These are phyloP conservation scores for Ceratocystis harringtonii DNA, from an alignment of 2,329 filamentous ascomycete genomes.

Conservation along the genomic window DNA sequence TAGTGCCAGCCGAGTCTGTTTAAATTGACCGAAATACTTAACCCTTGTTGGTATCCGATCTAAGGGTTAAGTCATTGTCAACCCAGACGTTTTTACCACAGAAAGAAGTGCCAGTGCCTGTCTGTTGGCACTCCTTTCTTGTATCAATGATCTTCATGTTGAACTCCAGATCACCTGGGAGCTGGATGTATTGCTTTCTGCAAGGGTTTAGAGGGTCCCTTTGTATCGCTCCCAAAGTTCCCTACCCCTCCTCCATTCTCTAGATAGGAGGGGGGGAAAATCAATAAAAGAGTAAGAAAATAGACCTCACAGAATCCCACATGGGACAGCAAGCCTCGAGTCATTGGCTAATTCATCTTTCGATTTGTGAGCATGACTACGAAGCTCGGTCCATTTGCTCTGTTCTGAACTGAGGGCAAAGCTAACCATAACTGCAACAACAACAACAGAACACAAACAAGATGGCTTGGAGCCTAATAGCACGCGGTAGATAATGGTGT, in stretches of 20 bases:
- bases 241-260: background rate
- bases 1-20: background rate
- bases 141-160: too few species aligned
- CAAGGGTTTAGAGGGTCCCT: background rate
- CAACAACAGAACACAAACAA: background rate
- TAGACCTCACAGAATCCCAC: conserved; percentile 1
- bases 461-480: background rate
- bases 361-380: background rate
- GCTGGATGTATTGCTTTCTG: too few species aligned
- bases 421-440: background rate
- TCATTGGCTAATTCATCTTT: conserved; percentile 7
- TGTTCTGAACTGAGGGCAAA: background rate
- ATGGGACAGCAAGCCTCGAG: background rate
- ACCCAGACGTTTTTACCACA: too few species aligned
- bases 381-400: conserved; percentile 3
- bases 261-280: background rate
- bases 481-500: background rate
- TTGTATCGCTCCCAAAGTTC: background rate
- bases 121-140: too few species aligned
- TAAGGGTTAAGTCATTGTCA: too few species aligned
- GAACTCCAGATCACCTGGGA: too few species aligned
- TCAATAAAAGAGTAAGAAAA: background rate
- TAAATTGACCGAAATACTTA: background rate
- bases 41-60: rapidly evolving
- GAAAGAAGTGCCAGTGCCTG: too few species aligned